Evolutionary conservation across 441 rosid species (phyloP), one percentile per base, ranked within the genome.

Genomic region (Corymbia calophylla): DNA sequence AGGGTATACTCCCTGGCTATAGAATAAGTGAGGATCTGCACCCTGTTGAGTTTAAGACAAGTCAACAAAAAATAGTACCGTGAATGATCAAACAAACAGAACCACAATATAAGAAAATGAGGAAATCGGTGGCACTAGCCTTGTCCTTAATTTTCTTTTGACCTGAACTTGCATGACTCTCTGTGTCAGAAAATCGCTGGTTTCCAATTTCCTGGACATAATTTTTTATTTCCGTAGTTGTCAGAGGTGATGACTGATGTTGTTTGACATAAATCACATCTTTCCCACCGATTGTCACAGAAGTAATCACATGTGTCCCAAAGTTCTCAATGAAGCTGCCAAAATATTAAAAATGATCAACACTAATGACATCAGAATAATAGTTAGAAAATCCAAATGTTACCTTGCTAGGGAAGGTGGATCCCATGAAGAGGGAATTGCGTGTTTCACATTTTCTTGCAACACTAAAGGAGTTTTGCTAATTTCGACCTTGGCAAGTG

Each of bases 1-100:
- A 91, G 97, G 97, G 93, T 96, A 95, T 92, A 96, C 92, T 91
- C 98, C 98, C 91, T 95, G 96, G 89, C 97, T 94, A 91, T 93
- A 92, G 91, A 96, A 95, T 87, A 95, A 90, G 86, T 95, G 94
- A 87, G 96, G 92, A 93, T 96, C 97, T 90, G 91, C 90, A 88
- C 91, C 93, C 97, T 95, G 94, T 55, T 6, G 88, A 86, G 66
- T 23, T 86, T 86, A 86, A 47, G 70, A 86, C 55, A 89, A 55
- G 55, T 90, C 53, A 91, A 90, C 87, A 49, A 73, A 86, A 19
- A 81, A 64, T 54, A 21, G 87, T 85, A 86, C 80, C 89, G 88
- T 81, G 62, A 60, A 64, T 47, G 13, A 87, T 39, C 81, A 81
- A 89, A 64, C 47, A 13, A 86, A 53, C 87, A 56, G 14, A 88